Evolutionary conservation across 1,284 basidiomycete genomes (phyloP).

Genomic region (Farysia itapuensis): DNA sequence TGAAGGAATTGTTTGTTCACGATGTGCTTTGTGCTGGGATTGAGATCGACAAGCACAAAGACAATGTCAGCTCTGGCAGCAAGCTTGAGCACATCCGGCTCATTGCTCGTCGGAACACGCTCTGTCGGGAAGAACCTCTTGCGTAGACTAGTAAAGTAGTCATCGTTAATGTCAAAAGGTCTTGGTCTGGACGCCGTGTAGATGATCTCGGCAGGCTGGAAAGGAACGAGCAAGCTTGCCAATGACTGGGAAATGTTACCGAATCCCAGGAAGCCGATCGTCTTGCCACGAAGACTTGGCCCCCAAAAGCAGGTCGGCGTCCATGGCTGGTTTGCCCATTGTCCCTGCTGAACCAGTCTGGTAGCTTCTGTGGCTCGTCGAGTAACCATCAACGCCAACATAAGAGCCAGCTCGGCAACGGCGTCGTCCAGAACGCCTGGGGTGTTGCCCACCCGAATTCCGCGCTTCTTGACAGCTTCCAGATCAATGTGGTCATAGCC

Average conservation of each 20-base stretch:
- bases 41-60: slow-evolving; percentile 76
- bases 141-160: slow-evolving; percentile 27
- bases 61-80: slow-evolving; percentile 37
- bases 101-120: slow-evolving; percentile 31
- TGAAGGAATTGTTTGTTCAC: slow-evolving; percentile 73
- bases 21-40: slow-evolving; percentile 71
- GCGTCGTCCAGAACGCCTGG: slow-evolving; percentile 86
- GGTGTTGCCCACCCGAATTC: slow-evolving; percentile 82
- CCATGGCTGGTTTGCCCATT: slow-evolving; percentile 74
- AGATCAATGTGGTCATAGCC: slow-evolving; percentile 76
- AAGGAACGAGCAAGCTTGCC: slow-evolving; percentile 30
- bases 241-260: slow-evolving; percentile 68
- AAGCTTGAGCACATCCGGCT: slow-evolving; percentile 27
- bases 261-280: slow-evolving; percentile 87
- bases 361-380: slow-evolving; percentile 71
- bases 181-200: slow-evolving; percentile 42
- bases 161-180: slow-evolving; percentile 24
- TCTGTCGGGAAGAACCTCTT: slow-evolving; percentile 11
- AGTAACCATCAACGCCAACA: slow-evolving; percentile 87
- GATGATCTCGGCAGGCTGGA: slow-evolving; percentile 29
- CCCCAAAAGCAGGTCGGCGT: slow-evolving; percentile 71
- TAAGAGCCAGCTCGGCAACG: slow-evolving; percentile 83
- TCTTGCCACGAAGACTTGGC: slow-evolving; percentile 67
- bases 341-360: slow-evolving; percentile 69
- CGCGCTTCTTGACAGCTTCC: slow-evolving; percentile 67